A percentile compares a stretch with the other conserved stretches of the same genome.
Evolutionary conservation across 441 rosid genomes (phyloP).

Genomic region (Cnidoscolus chayamansa): DNA sequence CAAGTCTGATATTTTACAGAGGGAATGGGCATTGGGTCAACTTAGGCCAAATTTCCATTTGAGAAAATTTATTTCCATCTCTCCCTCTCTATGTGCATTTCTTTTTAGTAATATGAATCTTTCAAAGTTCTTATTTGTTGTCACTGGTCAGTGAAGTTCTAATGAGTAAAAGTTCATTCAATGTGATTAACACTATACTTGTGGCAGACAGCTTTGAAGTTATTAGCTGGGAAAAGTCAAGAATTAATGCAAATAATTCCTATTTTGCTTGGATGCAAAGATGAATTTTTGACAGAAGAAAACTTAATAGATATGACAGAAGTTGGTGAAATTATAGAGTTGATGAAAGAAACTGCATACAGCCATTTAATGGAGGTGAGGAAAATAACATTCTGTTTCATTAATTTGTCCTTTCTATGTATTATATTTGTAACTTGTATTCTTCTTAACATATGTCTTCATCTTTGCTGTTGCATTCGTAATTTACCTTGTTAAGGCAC

Average conservation of each 20-base stretch:
- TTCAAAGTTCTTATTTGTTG: not conserved
- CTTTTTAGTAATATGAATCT: not conserved
- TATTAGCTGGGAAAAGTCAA: slow-evolving; percentile 55
- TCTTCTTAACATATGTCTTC: not conserved
- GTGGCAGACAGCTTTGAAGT: slow-evolving; percentile 71
- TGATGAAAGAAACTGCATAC: slow-evolving; percentile 73
- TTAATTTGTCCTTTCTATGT: not conserved
- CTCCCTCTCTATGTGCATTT: not conserved
- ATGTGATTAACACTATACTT: slow-evolving; percentile 15
- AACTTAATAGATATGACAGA: slow-evolving; percentile 35
- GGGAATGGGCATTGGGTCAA: not conserved
- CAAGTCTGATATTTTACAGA: not conserved
- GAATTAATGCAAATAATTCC: slow-evolving; percentile 62
- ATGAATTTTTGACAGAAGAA: slow-evolving; percentile 40
- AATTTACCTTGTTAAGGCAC: not conserved
- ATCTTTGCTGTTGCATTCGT: not conserved
- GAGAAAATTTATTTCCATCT: not conserved
- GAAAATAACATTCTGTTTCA: slow-evolving; percentile 12
- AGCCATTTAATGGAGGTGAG: slow-evolving; percentile 89
- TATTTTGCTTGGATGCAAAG: slow-evolving; percentile 53
- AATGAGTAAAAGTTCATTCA: not conserved
- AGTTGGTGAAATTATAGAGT: slow-evolving; percentile 40
- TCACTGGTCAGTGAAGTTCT: not conserved
- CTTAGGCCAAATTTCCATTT: not conserved
- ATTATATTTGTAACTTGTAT: not conserved